These are phyloP conservation scores for Tulasnella sp. DNA, from an alignment of 768 basidiomycete genomes.

Conservation along the genomic window DNA sequence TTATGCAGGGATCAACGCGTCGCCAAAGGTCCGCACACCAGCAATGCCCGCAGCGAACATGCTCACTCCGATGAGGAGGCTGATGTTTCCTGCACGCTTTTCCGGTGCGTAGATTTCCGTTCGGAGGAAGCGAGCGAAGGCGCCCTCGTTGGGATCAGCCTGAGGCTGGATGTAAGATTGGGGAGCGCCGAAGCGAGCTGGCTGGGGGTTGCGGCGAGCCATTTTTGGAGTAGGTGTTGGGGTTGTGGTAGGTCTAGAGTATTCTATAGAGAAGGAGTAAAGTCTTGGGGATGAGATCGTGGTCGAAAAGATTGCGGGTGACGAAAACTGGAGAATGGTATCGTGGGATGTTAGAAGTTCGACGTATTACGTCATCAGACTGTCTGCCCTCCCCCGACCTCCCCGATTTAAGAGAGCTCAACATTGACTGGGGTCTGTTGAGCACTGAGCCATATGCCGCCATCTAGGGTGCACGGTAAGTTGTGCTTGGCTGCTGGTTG, in stretches of 20 bases:
- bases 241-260: not conserved
- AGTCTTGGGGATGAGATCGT: not conserved
- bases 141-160: conserved; percentile 12
- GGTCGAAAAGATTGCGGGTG: not conserved
- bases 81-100: conserved; percentile 15
- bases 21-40: conserved; percentile 24
- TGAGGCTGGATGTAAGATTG: conserved; percentile 1
- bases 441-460: not conserved
- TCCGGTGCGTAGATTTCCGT: conserved; percentile 16
- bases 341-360: not conserved
- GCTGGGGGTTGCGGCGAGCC: conserved; percentile 4
- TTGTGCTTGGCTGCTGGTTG: not conserved
- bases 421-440: not conserved
- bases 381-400: not conserved
- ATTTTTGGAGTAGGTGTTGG: not conserved
- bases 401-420: not conserved
- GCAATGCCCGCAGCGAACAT: conserved; percentile 16
- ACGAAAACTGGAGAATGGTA: not conserved
- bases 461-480: not conserved
- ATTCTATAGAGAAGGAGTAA: not conserved
- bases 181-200: not conserved
- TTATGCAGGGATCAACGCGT: conserved; percentile 15
- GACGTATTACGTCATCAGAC: not conserved
- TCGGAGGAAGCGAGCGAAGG: conserved; percentile 15
- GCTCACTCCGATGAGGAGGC: conserved; percentile 8